These are phyloP conservation scores for Nigrospora sphaerica DNA, from an alignment of 2,329 filamentous ascomycete species.

Conservation along the genomic window DNA sequence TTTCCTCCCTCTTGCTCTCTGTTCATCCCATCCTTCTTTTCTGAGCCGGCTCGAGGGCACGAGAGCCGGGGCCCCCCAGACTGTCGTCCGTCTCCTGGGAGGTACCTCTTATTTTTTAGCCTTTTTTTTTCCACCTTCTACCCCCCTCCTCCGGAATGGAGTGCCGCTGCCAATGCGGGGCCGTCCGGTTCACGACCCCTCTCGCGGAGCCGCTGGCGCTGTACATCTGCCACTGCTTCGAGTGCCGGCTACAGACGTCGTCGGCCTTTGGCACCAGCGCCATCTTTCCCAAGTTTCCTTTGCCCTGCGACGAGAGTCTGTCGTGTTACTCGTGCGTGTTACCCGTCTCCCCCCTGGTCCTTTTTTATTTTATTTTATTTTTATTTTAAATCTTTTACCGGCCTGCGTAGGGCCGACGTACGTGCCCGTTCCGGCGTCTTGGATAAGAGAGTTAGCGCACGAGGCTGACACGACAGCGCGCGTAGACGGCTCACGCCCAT, in stretches of 20 bases:
- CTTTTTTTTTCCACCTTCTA: no score
- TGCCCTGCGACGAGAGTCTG: constrained; percentile 41
- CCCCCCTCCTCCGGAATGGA: constrained; percentile 35
- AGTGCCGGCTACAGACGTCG: constrained; percentile 58
- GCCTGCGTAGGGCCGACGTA: no score
- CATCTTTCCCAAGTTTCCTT: constrained; percentile 59
- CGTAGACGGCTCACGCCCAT: constrained; percentile 47
- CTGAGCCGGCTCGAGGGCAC: no score
- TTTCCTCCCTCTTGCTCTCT: no score
- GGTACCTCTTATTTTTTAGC: no score
- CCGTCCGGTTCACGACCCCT: constrained; percentile 56
- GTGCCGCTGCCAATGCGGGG: constrained; percentile 57
- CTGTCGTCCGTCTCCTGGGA: no score
- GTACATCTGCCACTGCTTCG: constrained; percentile 64
- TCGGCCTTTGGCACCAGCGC: constrained; percentile 63
- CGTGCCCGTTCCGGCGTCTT: no score
- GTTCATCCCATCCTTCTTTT: no score
- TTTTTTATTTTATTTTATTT: neutral
- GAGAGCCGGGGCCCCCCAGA: no score
- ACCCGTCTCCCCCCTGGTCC: neutral
- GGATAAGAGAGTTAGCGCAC: neutral
- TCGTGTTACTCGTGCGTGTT: constrained; percentile 48
- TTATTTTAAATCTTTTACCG: no score
- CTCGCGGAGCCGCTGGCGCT: constrained; percentile 51
- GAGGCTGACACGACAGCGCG: no score